Conservation (phyloP, 106 monocot species). For the Narthecium ossifragum region DNA sequence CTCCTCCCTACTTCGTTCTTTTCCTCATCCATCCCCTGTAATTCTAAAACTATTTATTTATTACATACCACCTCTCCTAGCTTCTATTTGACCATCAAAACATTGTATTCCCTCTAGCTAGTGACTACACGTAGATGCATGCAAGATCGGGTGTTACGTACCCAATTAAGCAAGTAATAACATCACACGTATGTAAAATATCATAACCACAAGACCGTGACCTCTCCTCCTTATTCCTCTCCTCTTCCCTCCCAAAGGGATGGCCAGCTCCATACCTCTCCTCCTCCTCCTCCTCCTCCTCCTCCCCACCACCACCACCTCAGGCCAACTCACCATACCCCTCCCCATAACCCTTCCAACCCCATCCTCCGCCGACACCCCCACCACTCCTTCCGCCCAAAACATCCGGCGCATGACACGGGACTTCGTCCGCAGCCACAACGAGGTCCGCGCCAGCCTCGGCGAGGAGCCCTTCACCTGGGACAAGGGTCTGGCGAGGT, state of each 20-base stretch:
- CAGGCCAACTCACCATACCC: neutral
- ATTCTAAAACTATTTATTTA: no score
- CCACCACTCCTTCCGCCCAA: neutral
- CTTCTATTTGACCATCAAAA: no score
- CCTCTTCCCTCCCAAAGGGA: neutral
- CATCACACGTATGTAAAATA: no score
- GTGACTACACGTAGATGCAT: no score
- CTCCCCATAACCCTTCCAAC: neutral
- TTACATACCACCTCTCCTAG: no score
- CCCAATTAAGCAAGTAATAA: no score
- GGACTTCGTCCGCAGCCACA: slow-evolving; percentile 30
- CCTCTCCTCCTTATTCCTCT: neutral
- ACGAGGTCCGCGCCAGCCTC: slow-evolving; percentile 6
- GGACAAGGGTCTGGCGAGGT: slow-evolving; percentile 21
- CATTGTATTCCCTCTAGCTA: no score
- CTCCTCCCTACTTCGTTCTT: no score
- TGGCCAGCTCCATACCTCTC: neutral
- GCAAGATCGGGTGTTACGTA: no score
- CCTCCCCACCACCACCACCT: neutral
- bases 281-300: slow-evolving; percentile 4
- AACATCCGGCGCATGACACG: neutral
- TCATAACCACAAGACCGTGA: neutral
- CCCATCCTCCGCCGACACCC: neutral
- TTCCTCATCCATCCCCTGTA: no score
- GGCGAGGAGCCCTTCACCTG: slow-evolving; percentile 17